A percentile compares a stretch with the other conserved stretches of the same genome.
These are phyloP conservation scores for Zasmidium citrigriseum DNA, from an alignment of 2,329 filamentous ascomycete genomes.

Conservation along the genomic window DNA sequence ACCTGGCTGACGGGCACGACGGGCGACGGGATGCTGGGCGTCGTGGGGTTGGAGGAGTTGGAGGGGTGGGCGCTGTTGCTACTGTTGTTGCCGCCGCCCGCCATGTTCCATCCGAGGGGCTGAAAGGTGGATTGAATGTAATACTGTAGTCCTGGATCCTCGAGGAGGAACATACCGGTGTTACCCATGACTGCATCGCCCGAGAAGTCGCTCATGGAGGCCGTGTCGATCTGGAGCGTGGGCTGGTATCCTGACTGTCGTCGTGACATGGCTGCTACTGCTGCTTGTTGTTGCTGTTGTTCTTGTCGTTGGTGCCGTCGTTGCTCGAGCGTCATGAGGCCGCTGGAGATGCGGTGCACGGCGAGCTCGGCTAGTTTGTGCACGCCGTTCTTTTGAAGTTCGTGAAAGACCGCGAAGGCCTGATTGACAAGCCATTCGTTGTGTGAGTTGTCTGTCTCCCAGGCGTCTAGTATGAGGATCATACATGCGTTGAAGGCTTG, in stretches of 20 bases:
- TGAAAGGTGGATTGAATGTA: slow-evolving; percentile 26
- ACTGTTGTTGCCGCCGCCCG: no score
- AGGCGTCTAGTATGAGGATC: slow-evolving; percentile 50
- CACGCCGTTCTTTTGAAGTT: slow-evolving; percentile 44
- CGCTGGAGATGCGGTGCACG: slow-evolving; percentile 40
- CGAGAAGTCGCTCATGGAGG: slow-evolving; percentile 29
- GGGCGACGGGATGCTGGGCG: slow-evolving; percentile 24
- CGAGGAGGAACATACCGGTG: slow-evolving; percentile 50
- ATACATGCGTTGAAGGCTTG: slow-evolving; percentile 54
- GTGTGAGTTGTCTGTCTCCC: slow-evolving; percentile 43
- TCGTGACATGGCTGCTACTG: slow-evolving; percentile 17
- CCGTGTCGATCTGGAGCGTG: slow-evolving; percentile 23
- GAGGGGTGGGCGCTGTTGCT: slow-evolving; percentile 19
- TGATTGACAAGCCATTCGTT: slow-evolving; percentile 42
- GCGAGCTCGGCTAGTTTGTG: slow-evolving; percentile 50
- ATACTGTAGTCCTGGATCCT: slow-evolving; percentile 47
- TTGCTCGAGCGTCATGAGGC: slow-evolving; percentile 29
- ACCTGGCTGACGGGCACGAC: slow-evolving; percentile 32
- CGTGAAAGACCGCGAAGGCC: slow-evolving; percentile 44
- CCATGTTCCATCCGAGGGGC: slow-evolving; percentile 33
- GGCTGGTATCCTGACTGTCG: slow-evolving; percentile 17
- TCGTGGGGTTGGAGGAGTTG: slow-evolving; percentile 20
- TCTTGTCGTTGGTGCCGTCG: slow-evolving; percentile 19
- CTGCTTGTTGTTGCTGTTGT: slow-evolving; percentile 19
- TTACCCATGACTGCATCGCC: slow-evolving; percentile 48